phyloP scores from a whole-genome alignment of 2,329 filamentous ascomycete genomes.

The Camptophora hylomeconis region DNA sequence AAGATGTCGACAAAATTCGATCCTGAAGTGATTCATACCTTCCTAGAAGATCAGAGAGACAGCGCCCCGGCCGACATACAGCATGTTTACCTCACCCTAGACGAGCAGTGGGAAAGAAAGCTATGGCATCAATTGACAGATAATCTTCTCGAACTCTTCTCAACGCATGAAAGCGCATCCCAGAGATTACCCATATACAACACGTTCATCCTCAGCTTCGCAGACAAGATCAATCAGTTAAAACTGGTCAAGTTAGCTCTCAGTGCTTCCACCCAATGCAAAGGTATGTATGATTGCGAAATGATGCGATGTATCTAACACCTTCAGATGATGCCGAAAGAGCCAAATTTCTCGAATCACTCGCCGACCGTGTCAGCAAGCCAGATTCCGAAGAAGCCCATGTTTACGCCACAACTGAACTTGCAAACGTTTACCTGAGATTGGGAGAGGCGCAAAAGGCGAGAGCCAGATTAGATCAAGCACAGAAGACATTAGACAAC shows the following conservation, averaged over 20 bases:
- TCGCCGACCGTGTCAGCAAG: conserved; percentile 81
- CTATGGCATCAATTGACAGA: conserved; percentile 98
- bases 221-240: conserved; percentile 97
- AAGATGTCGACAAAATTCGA: conserved; percentile 12
- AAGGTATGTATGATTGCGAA: conserved; percentile 39
- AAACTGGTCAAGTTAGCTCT: conserved; percentile 88
- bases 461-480: conserved; percentile 72
- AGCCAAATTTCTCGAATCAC: conserved; percentile 67
- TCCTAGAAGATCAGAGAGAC: conserved; percentile 82
- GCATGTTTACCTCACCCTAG: conserved; percentile 76
- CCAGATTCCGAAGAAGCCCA: conserved; percentile 88
- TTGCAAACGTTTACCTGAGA: conserved; percentile 74
- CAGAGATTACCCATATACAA: conserved; percentile 88
- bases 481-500: conserved; percentile 73
- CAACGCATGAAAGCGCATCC: conserved; percentile 61
- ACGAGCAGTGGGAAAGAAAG: conserved; percentile 96
- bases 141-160: conserved; percentile 76
- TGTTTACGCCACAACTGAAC: conserved; percentile 84
- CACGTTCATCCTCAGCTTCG: conserved; percentile 88
- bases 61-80: conserved; percentile 78
- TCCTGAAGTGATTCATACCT: conserved; percentile 56
- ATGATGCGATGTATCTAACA: neutral
- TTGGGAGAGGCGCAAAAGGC: conserved; percentile 69
- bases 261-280: conserved; percentile 73
- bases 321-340: conserved; percentile 68